These are phyloP conservation scores for Hyparrhenia diplandra DNA, from an alignment of 176 grass and related monocot species.

Conservation along the genomic window DNA sequence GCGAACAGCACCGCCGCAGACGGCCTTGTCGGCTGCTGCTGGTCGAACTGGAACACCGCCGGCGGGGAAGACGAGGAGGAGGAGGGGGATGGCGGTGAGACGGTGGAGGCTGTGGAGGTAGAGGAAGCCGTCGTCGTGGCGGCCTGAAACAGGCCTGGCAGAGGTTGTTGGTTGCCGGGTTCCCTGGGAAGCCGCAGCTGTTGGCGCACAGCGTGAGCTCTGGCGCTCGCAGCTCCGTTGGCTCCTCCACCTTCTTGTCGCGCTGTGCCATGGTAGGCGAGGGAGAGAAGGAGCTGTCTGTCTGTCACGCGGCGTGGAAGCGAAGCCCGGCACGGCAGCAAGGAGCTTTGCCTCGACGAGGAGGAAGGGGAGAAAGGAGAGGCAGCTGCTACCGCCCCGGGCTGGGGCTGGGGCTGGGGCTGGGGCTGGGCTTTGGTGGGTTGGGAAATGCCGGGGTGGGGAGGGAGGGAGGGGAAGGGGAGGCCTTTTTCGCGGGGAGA, in stretches of 20 bases:
- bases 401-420: too few species aligned
- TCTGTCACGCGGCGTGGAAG: neutral
- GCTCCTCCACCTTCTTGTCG: slow-evolving; percentile 85
- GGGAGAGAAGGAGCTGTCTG: neutral
- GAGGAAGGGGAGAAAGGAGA: neutral
- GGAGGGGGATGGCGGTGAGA: too few species aligned
- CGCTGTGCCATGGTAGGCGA: slow-evolving; percentile 63
- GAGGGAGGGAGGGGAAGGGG: slow-evolving; percentile 5
- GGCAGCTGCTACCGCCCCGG: neutral
- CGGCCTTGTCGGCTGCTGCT: slow-evolving; percentile 10
- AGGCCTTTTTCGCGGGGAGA: slow-evolving; percentile 20
- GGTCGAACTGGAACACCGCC: slow-evolving; percentile 14
- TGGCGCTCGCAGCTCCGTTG: slow-evolving; percentile 72
- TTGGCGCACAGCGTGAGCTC: slow-evolving; percentile 85
- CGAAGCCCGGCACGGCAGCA: neutral
- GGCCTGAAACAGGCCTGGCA: slow-evolving; percentile 72
- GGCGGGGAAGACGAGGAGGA: too few species aligned
- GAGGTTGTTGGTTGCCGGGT: slow-evolving; percentile 73
- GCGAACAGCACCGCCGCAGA: neutral
- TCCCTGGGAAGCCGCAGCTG: slow-evolving; percentile 82
- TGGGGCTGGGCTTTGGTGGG: neutral
- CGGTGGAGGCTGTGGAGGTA: neutral
- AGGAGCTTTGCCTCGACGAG: neutral
- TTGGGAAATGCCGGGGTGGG: neutral
- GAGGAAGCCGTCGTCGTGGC: neutral